Evolutionary conservation across 2,329 filamentous ascomycete species (phyloP).

Genomic region (Pyricularia grisea): DNA sequence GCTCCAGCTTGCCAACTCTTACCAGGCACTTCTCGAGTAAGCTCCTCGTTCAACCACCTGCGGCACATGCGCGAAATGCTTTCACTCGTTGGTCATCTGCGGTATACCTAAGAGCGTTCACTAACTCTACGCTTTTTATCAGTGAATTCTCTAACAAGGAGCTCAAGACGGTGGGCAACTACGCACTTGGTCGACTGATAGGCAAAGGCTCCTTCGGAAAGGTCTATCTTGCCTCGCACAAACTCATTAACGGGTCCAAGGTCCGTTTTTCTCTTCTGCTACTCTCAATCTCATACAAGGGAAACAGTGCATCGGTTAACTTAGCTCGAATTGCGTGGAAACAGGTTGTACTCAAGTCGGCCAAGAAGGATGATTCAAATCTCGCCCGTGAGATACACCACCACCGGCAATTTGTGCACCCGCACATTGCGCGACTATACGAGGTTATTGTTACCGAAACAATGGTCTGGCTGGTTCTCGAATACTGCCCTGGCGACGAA

Average conservation of each 20-base stretch:
- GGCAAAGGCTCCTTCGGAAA: conserved; percentile 98
- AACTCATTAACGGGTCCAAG: conserved; percentile 97
- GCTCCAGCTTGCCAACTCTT: conserved; percentile 81
- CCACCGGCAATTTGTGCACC: conserved; percentile 94
- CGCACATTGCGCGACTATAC: conserved; percentile 92
- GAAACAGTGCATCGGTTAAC: not conserved
- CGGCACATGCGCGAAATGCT: not conserved
- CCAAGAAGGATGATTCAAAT: conserved; percentile 91
- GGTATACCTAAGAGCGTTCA: conserved; percentile 6
- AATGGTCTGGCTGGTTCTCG: conserved; percentile 90
- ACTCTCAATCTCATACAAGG: not conserved
- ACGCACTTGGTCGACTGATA: conserved; percentile 81
- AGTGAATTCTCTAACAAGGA: conserved; percentile 94
- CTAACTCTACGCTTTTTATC: conserved; percentile 7
- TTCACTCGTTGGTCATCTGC: not conserved
- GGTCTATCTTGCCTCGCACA: conserved; percentile 91
- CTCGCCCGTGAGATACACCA: conserved; percentile 97
- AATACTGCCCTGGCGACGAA: conserved; percentile 96
- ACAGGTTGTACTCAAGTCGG: conserved; percentile 95
- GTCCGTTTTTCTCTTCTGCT: conserved; percentile 33
- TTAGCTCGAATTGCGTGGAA: too few species aligned
- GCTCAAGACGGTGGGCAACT: conserved; percentile 88
- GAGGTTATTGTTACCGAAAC: conserved; percentile 96
- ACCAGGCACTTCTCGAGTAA: conserved; percentile 91
- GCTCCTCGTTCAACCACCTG: conserved; percentile 20